A percentile compares a stretch with the other conserved stretches of the same genome.
phyloP scores from a whole-genome alignment of 1,284 basidiomycete genomes.

The Laetiporus sulphureus region DNA sequence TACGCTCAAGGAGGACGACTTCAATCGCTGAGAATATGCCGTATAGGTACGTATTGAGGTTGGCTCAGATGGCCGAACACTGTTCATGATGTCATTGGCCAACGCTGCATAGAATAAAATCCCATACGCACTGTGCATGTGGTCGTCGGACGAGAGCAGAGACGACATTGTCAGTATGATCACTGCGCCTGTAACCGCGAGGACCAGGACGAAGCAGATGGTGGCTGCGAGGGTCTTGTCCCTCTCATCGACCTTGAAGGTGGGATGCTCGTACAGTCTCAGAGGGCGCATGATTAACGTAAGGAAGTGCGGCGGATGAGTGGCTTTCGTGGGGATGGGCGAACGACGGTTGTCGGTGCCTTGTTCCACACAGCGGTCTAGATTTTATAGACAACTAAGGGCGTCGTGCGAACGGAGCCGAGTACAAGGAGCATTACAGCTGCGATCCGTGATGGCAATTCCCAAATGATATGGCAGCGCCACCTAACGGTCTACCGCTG shows the following conservation, averaged over 20 bases:
- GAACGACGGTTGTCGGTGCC: too few species aligned
- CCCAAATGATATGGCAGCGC: too few species aligned
- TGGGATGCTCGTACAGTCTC: conserved; percentile 22
- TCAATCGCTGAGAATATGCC: conserved; percentile 4
- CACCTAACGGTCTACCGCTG: too few species aligned
- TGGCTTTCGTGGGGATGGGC: too few species aligned
- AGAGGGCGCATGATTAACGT: conserved; percentile 19
- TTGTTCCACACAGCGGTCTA: too few species aligned
- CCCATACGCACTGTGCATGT: conserved; percentile 19
- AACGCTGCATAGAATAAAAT: too few species aligned
- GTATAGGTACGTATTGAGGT: conserved; percentile 2
- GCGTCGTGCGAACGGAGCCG: too few species aligned
- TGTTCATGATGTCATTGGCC: too few species aligned
- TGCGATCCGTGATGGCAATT: too few species aligned
- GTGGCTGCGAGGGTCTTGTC: conserved; percentile 23
- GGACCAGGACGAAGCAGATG: conserved; percentile 22
- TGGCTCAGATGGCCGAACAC: neutral
- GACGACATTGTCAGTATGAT: conserved; percentile 21
- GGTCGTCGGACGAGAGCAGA: conserved; percentile 21
- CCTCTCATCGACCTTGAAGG: conserved; percentile 16
- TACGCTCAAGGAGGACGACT: too few species aligned
- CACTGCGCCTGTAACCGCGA: conserved; percentile 19
- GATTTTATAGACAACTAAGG: neutral
- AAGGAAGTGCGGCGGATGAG: neutral
- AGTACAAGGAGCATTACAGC: too few species aligned